phyloP scores from a whole-genome alignment of 805 yeast species.

The Candida chauliodis region DNA sequence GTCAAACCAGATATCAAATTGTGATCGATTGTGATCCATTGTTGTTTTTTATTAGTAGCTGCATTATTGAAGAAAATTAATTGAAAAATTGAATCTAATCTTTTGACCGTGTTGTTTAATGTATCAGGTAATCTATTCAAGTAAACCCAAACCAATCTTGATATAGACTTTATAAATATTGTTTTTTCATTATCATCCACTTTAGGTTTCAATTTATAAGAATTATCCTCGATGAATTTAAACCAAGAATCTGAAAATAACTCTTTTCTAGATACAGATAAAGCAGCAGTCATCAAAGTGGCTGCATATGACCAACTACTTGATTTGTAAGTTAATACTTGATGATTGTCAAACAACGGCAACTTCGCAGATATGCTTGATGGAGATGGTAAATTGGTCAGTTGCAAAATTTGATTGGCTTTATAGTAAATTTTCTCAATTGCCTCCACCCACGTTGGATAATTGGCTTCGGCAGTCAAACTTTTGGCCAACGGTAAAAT shows the following conservation, averaged over 20 bases:
- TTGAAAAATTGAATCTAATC: slow-evolving; percentile 62
- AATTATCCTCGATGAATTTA: slow-evolving; percentile 57
- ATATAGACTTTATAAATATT: slow-evolving; percentile 58
- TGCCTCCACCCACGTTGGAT: slow-evolving; percentile 92
- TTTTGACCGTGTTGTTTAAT: slow-evolving; percentile 78
- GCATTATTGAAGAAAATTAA: slow-evolving; percentile 47
- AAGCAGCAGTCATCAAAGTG: slow-evolving; percentile 63
- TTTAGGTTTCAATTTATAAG: slow-evolving; percentile 64
- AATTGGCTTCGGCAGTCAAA: slow-evolving; percentile 91
- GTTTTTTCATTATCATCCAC: slow-evolving; percentile 46
- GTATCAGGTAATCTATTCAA: slow-evolving; percentile 84
- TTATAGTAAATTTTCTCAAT: slow-evolving; percentile 57
- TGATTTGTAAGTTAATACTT: slow-evolving; percentile 2
- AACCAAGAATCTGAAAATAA: slow-evolving; percentile 74
- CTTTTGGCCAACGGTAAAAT: slow-evolving; percentile 79
- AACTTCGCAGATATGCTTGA: not conserved
- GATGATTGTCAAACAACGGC: slow-evolving; percentile 7
- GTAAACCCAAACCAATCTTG: slow-evolving; percentile 87
- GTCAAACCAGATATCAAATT: slow-evolving; percentile 62
- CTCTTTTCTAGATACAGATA: slow-evolving; percentile 78
- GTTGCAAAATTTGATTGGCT: slow-evolving; percentile 43
- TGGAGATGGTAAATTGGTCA: slow-evolving; percentile 11
- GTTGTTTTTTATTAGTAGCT: slow-evolving; percentile 51
- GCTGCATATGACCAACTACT: slow-evolving; percentile 65
- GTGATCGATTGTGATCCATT: slow-evolving; percentile 71